phyloP scores from a whole-genome alignment of 2,329 filamentous ascomycete species.

The Aspergillus sp. region DNA sequence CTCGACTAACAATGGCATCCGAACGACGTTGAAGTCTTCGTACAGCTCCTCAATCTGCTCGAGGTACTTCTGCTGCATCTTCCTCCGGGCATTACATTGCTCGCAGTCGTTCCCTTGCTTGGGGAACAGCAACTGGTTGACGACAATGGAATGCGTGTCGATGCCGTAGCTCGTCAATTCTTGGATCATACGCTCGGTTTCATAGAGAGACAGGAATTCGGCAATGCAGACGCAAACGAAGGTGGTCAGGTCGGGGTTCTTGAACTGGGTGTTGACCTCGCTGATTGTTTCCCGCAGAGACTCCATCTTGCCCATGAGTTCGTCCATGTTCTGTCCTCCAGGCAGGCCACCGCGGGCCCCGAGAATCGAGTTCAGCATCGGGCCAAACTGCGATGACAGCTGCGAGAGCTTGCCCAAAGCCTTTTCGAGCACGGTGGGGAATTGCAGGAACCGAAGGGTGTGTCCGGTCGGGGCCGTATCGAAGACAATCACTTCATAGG shows the following conservation, averaged over 20 bases:
- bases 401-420: constrained; percentile 95
- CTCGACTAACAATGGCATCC: constrained; percentile 93
- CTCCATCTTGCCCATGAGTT: constrained; percentile 93
- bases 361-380: constrained; percentile 88
- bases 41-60: constrained; percentile 98
- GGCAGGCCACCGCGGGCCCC: constrained; percentile 70
- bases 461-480: constrained; percentile 97
- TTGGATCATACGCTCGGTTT: constrained; percentile 99
- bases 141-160: constrained; percentile 94
- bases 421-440: constrained; percentile 96
- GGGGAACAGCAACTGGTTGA: constrained; percentile 95
- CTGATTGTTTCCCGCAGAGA: constrained; percentile 83
- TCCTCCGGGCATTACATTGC: constrained; percentile 86
- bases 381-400: constrained; percentile 88
- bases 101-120: constrained; percentile 79
- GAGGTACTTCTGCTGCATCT: constrained; percentile 99
- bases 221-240: constrained; percentile 98
- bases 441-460: constrained; percentile 96
- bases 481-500: constrained; percentile 98
- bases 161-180: constrained; percentile 89
- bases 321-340: constrained; percentile 85
- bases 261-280: constrained; percentile 97
- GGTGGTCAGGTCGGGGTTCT: constrained; percentile 88
- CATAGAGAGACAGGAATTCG: constrained; percentile 92
- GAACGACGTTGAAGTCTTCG: constrained; percentile 97